A percentile compares a stretch with the other conserved stretches of the same genome.
These are phyloP conservation scores for Citrus unshiu DNA, from an alignment of 345 rosid genomes.

Conservation along the genomic window DNA sequence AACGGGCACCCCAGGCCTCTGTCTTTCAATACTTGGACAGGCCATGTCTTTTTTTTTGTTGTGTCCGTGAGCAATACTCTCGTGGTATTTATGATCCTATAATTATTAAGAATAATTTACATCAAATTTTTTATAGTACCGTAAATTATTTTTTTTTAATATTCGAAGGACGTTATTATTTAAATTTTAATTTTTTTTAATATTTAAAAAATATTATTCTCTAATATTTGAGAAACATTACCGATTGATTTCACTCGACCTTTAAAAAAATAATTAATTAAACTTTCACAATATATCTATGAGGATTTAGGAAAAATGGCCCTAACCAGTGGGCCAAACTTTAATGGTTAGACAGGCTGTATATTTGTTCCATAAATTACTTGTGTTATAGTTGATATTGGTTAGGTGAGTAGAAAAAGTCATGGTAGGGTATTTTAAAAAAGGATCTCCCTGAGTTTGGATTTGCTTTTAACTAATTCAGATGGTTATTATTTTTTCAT, in stretches of 20 bases:
- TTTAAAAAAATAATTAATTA: too few relatives aligned
- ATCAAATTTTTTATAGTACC: accelerated
- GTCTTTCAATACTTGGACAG: neutral
- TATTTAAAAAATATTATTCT: too few relatives aligned
- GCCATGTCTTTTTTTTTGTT: too few relatives aligned
- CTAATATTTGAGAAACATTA: accelerated
- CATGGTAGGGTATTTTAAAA: too few relatives aligned
- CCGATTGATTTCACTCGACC: accelerated
- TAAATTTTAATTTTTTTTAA: too few relatives aligned
- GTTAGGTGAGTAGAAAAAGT: neutral
- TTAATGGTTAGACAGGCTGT: neutral
- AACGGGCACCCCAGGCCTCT: constrained; percentile 10
- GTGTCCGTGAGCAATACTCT: too few relatives aligned
- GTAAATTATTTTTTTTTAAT: too few relatives aligned
- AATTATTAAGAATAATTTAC: accelerated
- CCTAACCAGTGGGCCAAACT: accelerated
- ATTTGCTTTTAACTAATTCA: too few relatives aligned
- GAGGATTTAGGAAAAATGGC: accelerated
- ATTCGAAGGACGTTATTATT: accelerated
- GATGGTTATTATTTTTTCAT: too few relatives aligned
- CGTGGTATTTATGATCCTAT: accelerated
- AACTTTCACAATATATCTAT: accelerated
- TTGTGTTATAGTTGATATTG: neutral
- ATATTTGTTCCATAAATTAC: neutral
- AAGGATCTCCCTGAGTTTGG: too few relatives aligned